phyloP scores from a whole-genome alignment of 345 rosid species.

The Geranium rotundifolium region DNA sequence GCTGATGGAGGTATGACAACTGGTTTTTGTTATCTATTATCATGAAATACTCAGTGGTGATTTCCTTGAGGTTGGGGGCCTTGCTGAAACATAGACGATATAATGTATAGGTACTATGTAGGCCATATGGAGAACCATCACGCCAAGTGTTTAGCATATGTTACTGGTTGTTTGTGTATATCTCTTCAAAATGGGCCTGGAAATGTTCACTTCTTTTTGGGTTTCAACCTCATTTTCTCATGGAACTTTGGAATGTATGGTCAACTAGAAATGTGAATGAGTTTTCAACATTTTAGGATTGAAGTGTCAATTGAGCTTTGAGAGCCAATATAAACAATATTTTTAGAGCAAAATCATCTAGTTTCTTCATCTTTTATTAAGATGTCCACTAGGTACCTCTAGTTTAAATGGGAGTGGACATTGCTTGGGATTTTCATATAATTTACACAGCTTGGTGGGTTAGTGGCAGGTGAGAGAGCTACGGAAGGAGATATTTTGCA shows the following conservation, averaged over 20 bases:
- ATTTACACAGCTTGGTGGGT: constrained; percentile 44
- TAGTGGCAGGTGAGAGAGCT: constrained; percentile 79
- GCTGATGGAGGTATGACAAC: background rate
- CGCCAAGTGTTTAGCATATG: too few species aligned
- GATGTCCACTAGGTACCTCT: constrained; percentile 9
- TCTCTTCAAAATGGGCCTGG: too few species aligned
- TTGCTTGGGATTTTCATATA: constrained; percentile 14
- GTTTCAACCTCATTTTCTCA: background rate
- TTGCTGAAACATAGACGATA: background rate
- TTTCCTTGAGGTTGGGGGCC: background rate
- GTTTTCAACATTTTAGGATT: constrained; percentile 1
- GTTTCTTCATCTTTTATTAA: constrained; percentile 2
- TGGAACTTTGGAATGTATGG: background rate
- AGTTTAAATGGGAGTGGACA: constrained; percentile 12
- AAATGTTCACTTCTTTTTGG: too few species aligned
- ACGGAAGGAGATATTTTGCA: constrained; percentile 54
- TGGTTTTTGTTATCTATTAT: too few species aligned
- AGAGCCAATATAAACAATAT: background rate
- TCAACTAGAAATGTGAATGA: background rate
- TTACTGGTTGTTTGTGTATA: too few species aligned
- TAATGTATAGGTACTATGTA: background rate
- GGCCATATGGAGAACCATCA: background rate
- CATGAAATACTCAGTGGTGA: background rate
- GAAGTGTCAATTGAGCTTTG: constrained; percentile 1
- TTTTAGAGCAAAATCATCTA: constrained; percentile 1